phyloP scores from a whole-genome alignment of 805 yeast genomes.

The Zygotorulaspora danielsina region DNA sequence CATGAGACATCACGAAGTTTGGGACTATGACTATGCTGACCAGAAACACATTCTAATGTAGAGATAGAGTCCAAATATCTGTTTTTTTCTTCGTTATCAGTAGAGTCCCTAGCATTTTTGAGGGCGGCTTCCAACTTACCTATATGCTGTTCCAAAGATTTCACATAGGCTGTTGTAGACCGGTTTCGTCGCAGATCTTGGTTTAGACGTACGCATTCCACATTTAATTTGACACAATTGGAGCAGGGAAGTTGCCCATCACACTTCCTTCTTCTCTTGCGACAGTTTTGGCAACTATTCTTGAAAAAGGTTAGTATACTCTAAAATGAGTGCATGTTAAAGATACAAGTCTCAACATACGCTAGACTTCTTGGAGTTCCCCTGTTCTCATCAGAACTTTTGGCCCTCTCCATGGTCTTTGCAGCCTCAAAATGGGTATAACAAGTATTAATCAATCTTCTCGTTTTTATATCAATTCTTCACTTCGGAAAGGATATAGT shows the following conservation, averaged over 20 bases:
- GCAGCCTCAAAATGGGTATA: no score
- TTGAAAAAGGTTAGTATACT: neutral
- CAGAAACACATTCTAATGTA: no score
- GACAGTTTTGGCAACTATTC: slow-evolving; percentile 15
- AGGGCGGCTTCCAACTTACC: slow-evolving; percentile 14
- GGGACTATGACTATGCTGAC: neutral
- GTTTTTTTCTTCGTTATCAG: slow-evolving; percentile 4
- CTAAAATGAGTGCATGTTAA: neutral
- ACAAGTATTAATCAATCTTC: no score
- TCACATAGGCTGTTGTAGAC: slow-evolving; percentile 43
- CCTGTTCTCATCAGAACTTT: no score
- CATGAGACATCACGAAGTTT: neutral
- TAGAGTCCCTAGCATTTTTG: neutral
- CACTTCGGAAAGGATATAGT: no score
- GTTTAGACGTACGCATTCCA: slow-evolving; percentile 40
- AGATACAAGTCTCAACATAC: neutral
- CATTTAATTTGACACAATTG: slow-evolving; percentile 39
- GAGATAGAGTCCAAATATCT: neutral
- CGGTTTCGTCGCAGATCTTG: slow-evolving; percentile 43
- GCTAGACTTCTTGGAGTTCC: no score
- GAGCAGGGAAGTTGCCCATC: slow-evolving; percentile 42
- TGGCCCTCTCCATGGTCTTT: no score
- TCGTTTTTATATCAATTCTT: no score
- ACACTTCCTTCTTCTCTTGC: slow-evolving; percentile 37
- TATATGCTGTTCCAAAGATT: slow-evolving; percentile 31